Base-by-base conservation (phyloP, 257 asterid species). In the Fraxinus americana region DNA sequence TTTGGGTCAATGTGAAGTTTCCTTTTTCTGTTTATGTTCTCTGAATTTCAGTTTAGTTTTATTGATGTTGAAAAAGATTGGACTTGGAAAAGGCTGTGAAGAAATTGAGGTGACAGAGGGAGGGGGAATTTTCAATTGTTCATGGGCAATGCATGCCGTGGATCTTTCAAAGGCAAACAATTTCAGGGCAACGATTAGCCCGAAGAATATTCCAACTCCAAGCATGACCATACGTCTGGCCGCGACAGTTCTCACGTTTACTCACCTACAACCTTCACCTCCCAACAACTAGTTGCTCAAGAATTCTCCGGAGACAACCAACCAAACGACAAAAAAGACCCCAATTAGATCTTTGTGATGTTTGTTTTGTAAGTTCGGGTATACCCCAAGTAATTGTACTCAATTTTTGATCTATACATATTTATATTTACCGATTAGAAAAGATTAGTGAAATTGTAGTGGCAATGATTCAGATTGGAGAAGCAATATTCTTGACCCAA, bases 91-190 rank as follows among this genome's bases (percentile, higher is more conserved):
- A 63, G 68, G 69, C 17, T 74, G 85, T 50, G 38, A 36, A 72
- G 72, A 21, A 23, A 78, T 80, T 82, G 83, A 78, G 72, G 85
- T 34, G 77, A 63, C 1, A 25, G 69, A 4, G 17, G 69, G 16
- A 80, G 72, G 82, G 73, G 82, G 88, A 75, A 13, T 27, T 79
- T 83, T 75, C 75, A 80, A 80, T 83, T 90, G 86, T 94, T 92
- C 83, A 94, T 94, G 98, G 98, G 98, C 95, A 94, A 94, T 82
- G 87, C 97, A 90, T 94, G 98, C 96, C 96, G 98, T 76, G 97
- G 97, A 82, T 92, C 95, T 89, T 87, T 92, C 23, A 87, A 91
- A 77, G 86, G 82, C 79, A 89, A 90, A 84, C 77, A 90, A 66
- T 83, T 85, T 78, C 91, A 82, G 89, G 94, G 92, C 84, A 78